phyloP scores from a whole-genome alignment of 2,329 filamentous ascomycete species.

The Botrytis hyacinthi region DNA sequence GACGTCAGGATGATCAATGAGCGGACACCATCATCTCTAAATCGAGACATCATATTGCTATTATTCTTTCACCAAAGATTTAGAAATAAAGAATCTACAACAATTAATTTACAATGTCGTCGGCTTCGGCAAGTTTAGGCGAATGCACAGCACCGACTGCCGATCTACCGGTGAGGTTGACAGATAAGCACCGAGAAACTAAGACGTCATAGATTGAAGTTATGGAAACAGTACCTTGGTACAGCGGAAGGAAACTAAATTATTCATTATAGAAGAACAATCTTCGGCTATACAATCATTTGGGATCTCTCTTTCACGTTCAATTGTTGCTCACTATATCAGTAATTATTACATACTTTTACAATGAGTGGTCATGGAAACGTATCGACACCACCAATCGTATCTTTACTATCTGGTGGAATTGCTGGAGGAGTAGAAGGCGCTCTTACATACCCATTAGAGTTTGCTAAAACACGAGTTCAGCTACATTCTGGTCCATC shows the following conservation, averaged over 20 bases:
- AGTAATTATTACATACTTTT: neutral
- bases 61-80: neutral
- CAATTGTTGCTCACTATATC: neutral
- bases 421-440: constrained; percentile 30
- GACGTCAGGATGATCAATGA: neutral
- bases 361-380: constrained; percentile 9
- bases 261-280: neutral
- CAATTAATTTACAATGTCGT: neutral
- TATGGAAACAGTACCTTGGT: neutral
- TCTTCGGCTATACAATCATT: neutral
- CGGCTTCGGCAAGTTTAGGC: neutral
- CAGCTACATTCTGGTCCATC: constrained; percentile 48
- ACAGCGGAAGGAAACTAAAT: neutral
- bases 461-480: constrained; percentile 65
- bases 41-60: neutral
- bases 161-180: neutral
- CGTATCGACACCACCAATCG: constrained; percentile 22
- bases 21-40: too few relatives aligned
- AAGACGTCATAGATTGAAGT: neutral
- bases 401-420: constrained; percentile 33
- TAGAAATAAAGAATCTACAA: neutral
- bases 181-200: neutral
- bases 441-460: constrained; percentile 53
- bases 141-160: neutral
- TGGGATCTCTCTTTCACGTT: neutral